Evolutionary conservation across 768 basidiomycete species (phyloP), one percentile per base, ranked within the genome.

Genomic region (Dictyophora rubrovolvata): DNA sequence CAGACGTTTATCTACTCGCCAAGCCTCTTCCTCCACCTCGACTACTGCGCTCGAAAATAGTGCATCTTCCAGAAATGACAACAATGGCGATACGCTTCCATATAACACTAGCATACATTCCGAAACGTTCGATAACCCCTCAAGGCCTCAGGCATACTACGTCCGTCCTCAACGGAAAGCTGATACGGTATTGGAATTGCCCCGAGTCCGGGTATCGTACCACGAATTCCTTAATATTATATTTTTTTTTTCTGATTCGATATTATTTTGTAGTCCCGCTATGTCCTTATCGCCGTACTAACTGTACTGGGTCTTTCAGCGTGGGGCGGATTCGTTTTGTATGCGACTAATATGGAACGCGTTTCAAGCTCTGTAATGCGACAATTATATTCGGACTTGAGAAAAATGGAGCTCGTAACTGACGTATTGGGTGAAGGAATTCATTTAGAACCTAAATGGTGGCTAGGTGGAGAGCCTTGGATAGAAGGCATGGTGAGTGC

Each of bases 311-410:
- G 86, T 16, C 69, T 85, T 1, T 68, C 80, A 0, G 80, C 77
- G 7, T 89, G 88, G 88, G 79, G 71, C 2, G 76, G 75, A 7
- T 91, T 91, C 68, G 76, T 88, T 64, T 75, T 78, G 28, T 83
- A 81, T 60, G 84, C 82, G 10, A 83, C 82, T 59, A 91, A 90
- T 72, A 82, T 87, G 67, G 89, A 90, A 66, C 85, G 83, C 64
- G 75, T 89, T 28, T 82, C 86, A 22, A 85, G 82, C 62, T 89
- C 89, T 3, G 82, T 89, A 33, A 81, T 85, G 60, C 79, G 80
- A 49, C 84, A 82, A 63, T 75, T 89, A 56, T 69, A 87, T 71
- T 76, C 79, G 42, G 80, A 79, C 5, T 70, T 88, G 48, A 79
- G 78, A 61, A 77, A 79, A 16, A 79, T 78, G 62, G 63, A 71